phyloP scores from a whole-genome alignment of 495 filamentous ascomycete genomes.

The Penicillium psychrofluorescens region DNA sequence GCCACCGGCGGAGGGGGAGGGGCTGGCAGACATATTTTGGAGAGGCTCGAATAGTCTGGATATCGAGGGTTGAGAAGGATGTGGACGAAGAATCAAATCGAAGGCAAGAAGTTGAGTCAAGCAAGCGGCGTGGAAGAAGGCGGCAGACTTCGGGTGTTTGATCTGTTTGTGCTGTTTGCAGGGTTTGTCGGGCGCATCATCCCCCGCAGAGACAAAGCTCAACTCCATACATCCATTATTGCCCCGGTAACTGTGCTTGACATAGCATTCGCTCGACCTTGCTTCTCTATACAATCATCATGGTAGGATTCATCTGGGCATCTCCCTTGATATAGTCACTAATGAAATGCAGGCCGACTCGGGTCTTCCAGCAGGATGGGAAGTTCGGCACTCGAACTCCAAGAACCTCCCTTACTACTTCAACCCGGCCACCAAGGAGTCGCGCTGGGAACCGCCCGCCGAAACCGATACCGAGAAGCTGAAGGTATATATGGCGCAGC shows the following conservation, averaged over 20 bases:
- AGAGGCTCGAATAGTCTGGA: neutral
- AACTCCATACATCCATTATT: too few species aligned
- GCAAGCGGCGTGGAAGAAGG: too few species aligned
- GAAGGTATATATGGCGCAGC: conserved; percentile 81
- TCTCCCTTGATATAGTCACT: neutral
- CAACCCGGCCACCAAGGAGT: conserved; percentile 73
- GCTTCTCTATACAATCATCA: neutral
- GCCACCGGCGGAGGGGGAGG: conserved; percentile 46
- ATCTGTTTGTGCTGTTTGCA: conserved; percentile 5
- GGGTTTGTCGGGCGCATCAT: conserved; percentile 13
- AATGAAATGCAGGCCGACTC: conserved; percentile 47
- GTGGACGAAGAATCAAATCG: too few species aligned
- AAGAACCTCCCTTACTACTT: conserved; percentile 99
- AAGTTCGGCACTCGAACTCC: conserved; percentile 91
- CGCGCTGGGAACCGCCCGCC: conserved; percentile 86
- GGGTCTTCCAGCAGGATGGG: conserved; percentile 83
- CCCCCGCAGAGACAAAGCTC: conserved; percentile 1
- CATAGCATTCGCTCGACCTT: too few species aligned
- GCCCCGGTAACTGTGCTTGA: too few species aligned
- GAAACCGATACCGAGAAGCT: conserved; percentile 84
- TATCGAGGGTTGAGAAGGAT: conserved; percentile 7
- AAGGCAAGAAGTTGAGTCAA: too few species aligned
- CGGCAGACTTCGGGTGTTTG: too few species aligned
- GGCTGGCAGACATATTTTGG: conserved; percentile 50
- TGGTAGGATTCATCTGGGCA: neutral